These are phyloP conservation scores for Ophiocytium majus DNA, from an alignment of 352 stramenopile genomes.

Conservation along the genomic window DNA sequence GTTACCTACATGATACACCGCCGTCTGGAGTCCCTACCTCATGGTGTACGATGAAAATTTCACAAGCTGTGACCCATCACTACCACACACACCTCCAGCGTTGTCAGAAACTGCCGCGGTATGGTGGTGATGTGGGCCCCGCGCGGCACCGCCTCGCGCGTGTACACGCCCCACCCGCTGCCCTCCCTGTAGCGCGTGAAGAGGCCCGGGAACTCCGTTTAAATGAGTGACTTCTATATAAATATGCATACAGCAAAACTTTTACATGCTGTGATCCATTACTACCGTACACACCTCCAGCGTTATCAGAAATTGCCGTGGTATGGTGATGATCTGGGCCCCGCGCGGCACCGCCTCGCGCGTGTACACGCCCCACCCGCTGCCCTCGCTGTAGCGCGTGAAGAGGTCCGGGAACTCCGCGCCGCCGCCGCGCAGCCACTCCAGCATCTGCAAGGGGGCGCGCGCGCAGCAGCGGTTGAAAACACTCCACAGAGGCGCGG, in stretches of 20 bases:
- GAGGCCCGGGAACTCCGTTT: neutral
- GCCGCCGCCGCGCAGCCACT: neutral
- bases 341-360: neutral
- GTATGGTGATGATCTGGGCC: neutral
- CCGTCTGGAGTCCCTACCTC: too few relatives aligned
- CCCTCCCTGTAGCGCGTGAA: neutral
- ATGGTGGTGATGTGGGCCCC: neutral
- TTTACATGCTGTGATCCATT: too few relatives aligned
- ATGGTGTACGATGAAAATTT: too few relatives aligned
- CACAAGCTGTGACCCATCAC: too few relatives aligned
- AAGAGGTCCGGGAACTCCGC: neutral
- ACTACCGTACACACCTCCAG: neutral
- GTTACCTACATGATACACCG: too few relatives aligned
- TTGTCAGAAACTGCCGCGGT: neutral
- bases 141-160: neutral
- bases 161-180: neutral
- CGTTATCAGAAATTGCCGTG: neutral
- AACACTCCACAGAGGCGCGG: too few relatives aligned
- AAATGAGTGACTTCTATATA: too few relatives aligned
- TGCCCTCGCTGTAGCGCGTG: neutral
- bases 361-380: neutral
- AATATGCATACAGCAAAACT: too few relatives aligned
- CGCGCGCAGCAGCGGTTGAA: neutral
- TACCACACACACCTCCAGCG: neutral
- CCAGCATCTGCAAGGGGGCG: neutral